A percentile compares a stretch with the other conserved stretches of the same genome.
Evolutionary conservation across 495 filamentous ascomycete species (phyloP).

Genomic region (Tuber umbilicatum): DNA sequence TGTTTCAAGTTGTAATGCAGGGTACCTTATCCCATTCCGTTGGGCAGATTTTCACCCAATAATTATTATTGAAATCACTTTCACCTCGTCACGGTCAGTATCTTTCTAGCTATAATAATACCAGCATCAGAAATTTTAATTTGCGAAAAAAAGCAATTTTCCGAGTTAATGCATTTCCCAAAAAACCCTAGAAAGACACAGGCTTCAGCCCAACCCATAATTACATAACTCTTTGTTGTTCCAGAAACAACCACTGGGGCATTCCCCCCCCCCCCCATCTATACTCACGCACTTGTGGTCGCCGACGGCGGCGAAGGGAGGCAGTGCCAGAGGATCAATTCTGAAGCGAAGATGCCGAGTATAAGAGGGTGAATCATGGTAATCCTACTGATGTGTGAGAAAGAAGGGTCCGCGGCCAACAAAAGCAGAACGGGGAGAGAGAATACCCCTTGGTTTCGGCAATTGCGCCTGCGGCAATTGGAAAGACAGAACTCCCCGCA

Average conservation of each 20-base stretch:
- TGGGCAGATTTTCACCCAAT: not conserved
- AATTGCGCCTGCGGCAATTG: not conserved
- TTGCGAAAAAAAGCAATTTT: not conserved
- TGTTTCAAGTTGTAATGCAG: not conserved
- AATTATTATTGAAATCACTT: not conserved
- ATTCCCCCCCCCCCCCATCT: not conserved
- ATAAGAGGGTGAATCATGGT: not conserved
- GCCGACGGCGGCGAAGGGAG: not conserved
- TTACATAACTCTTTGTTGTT: not conserved
- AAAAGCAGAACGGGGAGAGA: not conserved
- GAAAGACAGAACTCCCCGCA: not conserved
- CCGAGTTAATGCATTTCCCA: not conserved
- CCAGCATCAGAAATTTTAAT: not conserved
- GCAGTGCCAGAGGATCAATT: not conserved
- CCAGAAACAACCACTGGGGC: not conserved
- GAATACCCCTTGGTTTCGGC: not conserved
- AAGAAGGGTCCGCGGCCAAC: not conserved
- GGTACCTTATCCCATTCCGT: not conserved
- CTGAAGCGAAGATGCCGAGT: not conserved
- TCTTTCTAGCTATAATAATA: not conserved
- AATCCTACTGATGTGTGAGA: not conserved
- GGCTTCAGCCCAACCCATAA: not conserved
- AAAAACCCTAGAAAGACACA: not conserved
- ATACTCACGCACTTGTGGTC: not conserved
- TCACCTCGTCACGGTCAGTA: not conserved